phyloP scores from a whole-genome alignment of 306 rosid genomes.

The Lotus japonicus region DNA sequence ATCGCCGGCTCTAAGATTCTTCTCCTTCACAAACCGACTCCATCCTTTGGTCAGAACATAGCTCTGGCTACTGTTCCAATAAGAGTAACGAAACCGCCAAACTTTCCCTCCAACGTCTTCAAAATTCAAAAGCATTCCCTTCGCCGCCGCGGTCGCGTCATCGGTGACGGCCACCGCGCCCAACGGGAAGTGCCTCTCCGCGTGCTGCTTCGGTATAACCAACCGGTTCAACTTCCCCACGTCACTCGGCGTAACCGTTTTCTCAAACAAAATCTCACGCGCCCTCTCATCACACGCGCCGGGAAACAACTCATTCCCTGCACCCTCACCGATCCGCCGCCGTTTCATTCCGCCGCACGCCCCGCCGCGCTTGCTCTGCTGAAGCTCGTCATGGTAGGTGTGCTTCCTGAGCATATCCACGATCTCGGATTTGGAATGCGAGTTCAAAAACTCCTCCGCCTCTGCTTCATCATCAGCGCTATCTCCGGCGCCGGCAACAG shows the following conservation, averaged over 20 bases:
- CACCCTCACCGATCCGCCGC: not conserved
- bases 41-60: constrained; percentile 93
- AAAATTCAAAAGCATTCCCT: constrained; percentile 66
- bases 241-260: constrained; percentile 91
- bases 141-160: not conserved
- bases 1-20: constrained; percentile 77
- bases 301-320: not conserved
- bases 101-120: constrained; percentile 95
- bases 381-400: constrained; percentile 83
- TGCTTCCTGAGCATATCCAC: constrained; percentile 96
- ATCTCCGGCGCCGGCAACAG: constrained; percentile 4
- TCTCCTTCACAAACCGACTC: constrained; percentile 98
- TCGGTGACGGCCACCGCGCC: constrained; percentile 9
- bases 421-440: constrained; percentile 90
- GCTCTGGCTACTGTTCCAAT: constrained; percentile 99
- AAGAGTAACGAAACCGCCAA: constrained; percentile 94
- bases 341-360: constrained; percentile 14
- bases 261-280: constrained; percentile 83
- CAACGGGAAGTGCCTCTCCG: constrained; percentile 88
- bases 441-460: constrained; percentile 38
- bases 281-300: constrained; percentile 21
- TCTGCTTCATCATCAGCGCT: constrained; percentile 19
- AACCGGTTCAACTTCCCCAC: constrained; percentile 88
- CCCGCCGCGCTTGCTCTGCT: constrained; percentile 52
- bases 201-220: constrained; percentile 94